Conservation (phyloP, 257 asterid species). For the Ballota nigra region DNA sequence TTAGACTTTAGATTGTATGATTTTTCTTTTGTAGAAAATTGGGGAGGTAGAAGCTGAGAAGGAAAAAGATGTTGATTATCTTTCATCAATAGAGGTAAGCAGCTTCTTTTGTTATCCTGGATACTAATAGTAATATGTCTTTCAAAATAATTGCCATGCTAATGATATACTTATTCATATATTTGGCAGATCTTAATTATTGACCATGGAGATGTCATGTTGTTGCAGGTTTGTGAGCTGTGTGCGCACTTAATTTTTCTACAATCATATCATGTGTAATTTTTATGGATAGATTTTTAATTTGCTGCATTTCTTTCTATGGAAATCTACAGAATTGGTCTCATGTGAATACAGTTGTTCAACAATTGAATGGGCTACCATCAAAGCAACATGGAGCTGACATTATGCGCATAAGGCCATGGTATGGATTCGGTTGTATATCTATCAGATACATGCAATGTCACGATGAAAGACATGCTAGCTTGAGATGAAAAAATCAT, state of each 20-base stretch:
- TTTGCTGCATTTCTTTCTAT: slow-evolving; percentile 7
- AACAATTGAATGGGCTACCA: too few relatives aligned
- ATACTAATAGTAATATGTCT: too few relatives aligned
- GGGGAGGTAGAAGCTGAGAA: slow-evolving; percentile 71
- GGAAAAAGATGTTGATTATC: slow-evolving; percentile 93
- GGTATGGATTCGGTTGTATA: too few relatives aligned
- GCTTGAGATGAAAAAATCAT: background rate
- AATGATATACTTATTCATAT: slow-evolving; percentile 19
- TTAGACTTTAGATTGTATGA: background rate
- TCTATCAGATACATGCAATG: background rate
- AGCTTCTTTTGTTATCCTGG: background rate
- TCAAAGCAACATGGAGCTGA: too few relatives aligned
- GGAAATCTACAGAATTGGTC: slow-evolving; percentile 64
- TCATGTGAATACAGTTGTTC: too few relatives aligned
- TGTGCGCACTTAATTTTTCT: too few relatives aligned
- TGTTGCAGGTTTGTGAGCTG: slow-evolving; percentile 70
- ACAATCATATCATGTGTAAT: slow-evolving; percentile 8
- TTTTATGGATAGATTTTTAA: slow-evolving; percentile 12
- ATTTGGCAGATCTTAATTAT: slow-evolving; percentile 71
- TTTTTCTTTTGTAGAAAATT: slow-evolving; percentile 64
- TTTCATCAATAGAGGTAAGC: slow-evolving; percentile 90
- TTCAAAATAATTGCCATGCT: slow-evolving; percentile 6
- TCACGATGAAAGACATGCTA: too few relatives aligned
- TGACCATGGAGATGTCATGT: slow-evolving; percentile 90
- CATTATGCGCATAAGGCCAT: too few relatives aligned